These are phyloP conservation scores for Tremellales sp. DNA, from an alignment of 1,284 basidiomycete genomes.

Conservation along the genomic window DNA sequence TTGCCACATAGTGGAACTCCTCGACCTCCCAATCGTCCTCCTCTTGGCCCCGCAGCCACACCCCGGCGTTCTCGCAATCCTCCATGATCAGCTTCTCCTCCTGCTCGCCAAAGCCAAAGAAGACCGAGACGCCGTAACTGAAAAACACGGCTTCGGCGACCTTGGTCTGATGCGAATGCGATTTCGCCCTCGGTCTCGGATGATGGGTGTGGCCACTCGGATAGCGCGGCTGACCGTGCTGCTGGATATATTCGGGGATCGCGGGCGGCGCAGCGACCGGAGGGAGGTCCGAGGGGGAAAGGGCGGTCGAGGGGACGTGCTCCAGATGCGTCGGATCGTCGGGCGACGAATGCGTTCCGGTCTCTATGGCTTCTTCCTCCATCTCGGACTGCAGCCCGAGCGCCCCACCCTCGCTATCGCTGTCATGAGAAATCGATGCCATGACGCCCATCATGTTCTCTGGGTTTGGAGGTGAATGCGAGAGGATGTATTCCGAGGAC, in stretches of 20 bases:
- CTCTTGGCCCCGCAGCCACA: constrained; percentile 55
- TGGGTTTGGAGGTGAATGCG: constrained; percentile 32
- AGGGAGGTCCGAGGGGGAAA: constrained; percentile 25
- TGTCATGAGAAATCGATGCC: constrained; percentile 10
- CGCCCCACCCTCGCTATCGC: constrained; percentile 14
- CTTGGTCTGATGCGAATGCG: constrained; percentile 17
- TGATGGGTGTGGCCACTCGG: not conserved
- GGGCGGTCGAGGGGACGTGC: constrained; percentile 31
- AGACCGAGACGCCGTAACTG: constrained; percentile 72
- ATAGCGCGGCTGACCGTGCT: constrained; percentile 1
- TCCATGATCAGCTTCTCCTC: constrained; percentile 77
- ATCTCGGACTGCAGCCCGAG: constrained; percentile 11
- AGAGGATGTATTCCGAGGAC: constrained; percentile 43
- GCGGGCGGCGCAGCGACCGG: constrained; percentile 4
- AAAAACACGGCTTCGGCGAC: constrained; percentile 86
- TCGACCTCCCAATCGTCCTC: constrained; percentile 83
- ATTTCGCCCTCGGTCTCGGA: constrained; percentile 11
- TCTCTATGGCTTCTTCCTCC: constrained; percentile 7
- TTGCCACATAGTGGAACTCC: constrained; percentile 77
- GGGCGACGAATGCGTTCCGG: constrained; percentile 32
- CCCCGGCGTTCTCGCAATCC: constrained; percentile 68
- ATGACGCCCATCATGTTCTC: constrained; percentile 10
- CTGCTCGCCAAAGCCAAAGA: constrained; percentile 72
- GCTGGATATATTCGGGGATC: not conserved
- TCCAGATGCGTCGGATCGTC: constrained; percentile 30